Conservation (phyloP, 2,329 filamentous ascomycete species). For the Verticillium dahliae region DNA sequence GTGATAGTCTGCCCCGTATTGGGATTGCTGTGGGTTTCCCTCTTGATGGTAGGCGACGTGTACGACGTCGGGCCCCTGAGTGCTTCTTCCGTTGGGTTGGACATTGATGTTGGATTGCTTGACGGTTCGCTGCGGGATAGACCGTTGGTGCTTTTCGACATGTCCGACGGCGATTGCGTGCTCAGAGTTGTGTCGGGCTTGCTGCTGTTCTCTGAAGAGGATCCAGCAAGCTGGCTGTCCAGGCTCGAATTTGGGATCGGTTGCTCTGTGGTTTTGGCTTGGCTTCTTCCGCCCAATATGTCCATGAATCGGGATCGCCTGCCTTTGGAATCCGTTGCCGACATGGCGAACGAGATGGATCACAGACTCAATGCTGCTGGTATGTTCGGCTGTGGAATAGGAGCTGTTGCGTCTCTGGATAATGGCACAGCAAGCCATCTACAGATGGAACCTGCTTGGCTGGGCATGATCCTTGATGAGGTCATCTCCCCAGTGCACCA, state of each 20-base stretch:
- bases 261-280: neutral
- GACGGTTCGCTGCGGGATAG: neutral
- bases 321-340: neutral
- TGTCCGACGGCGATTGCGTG: slow-evolving; percentile 2
- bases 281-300: neutral
- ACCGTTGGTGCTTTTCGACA: slow-evolving; percentile 4
- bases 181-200: slow-evolving; percentile 5
- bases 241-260: neutral
- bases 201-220: slow-evolving; percentile 2
- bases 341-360: neutral
- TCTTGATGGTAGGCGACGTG: slow-evolving; percentile 7
- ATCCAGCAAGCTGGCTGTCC: neutral
- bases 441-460: neutral
- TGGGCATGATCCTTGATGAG: slow-evolving; percentile 1
- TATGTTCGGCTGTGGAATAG: neutral
- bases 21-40: slow-evolving; percentile 8
- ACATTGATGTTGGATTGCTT: neutral
- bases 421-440: neutral
- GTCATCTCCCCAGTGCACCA: neutral
- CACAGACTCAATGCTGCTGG: neutral
- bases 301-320: neutral
- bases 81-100: neutral
- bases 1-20: slow-evolving; percentile 9
- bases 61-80: slow-evolving; percentile 5
- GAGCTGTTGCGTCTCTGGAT: neutral